These are phyloP conservation scores for Entonaema liquescens DNA, from an alignment of 495 filamentous ascomycete species.

Conservation along the genomic window DNA sequence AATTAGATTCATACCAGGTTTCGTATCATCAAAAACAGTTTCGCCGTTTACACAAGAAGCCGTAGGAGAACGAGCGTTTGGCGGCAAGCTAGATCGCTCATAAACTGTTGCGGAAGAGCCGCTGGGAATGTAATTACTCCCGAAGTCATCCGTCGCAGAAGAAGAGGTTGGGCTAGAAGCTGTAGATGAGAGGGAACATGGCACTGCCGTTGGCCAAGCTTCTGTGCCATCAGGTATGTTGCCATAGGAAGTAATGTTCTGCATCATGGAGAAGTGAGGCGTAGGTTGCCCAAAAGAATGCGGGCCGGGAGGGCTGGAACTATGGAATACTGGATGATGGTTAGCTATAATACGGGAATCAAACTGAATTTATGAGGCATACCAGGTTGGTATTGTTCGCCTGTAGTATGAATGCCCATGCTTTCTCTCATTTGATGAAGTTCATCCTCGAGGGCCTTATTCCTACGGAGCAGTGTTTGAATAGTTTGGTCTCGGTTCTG, in stretches of 20 bases:
- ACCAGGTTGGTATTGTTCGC: slow-evolving; percentile 32
- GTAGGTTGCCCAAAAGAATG: slow-evolving; percentile 30
- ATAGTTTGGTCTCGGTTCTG: slow-evolving; percentile 49
- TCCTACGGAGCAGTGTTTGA: slow-evolving; percentile 47
- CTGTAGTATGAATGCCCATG: slow-evolving; percentile 33
- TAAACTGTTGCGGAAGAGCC: slow-evolving; percentile 50
- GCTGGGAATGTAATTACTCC: slow-evolving; percentile 49
- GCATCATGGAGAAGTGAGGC: slow-evolving; percentile 37
- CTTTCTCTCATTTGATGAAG: slow-evolving; percentile 43
- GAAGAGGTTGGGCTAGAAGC: slow-evolving; percentile 56
- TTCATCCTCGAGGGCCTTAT: slow-evolving; percentile 52
- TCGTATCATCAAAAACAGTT: slow-evolving; percentile 40
- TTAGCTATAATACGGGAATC: slow-evolving; percentile 38
- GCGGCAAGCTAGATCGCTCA: slow-evolving; percentile 42
- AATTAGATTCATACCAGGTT: slow-evolving; percentile 38
- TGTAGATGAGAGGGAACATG: slow-evolving; percentile 47
- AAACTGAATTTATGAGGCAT: neutral
- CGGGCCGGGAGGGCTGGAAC: slow-evolving; percentile 32
- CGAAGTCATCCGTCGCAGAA: slow-evolving; percentile 49
- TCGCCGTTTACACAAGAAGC: slow-evolving; percentile 34
- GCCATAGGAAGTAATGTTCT: slow-evolving; percentile 43
- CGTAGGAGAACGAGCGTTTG: slow-evolving; percentile 31
- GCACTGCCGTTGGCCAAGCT: slow-evolving; percentile 45
- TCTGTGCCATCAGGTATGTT: slow-evolving; percentile 49
- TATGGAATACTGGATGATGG: slow-evolving; percentile 19